Conservation (phyloP, 495 filamentous ascomycete genomes). For the Aspergillus ellipticus region DNA sequence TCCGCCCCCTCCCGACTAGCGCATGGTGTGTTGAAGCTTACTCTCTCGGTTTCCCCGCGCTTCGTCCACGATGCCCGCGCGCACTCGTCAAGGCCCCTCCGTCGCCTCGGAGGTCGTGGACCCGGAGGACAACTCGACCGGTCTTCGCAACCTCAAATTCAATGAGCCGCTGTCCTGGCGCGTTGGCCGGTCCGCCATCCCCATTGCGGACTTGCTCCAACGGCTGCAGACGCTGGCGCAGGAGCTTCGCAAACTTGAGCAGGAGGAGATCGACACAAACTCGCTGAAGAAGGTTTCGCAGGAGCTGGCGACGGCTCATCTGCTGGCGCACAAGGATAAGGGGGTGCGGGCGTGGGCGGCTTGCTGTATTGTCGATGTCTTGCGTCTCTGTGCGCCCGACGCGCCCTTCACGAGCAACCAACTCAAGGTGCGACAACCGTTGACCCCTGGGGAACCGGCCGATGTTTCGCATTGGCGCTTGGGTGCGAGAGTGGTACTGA, state of each 20-base stretch:
- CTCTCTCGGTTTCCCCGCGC: conserved; percentile 23
- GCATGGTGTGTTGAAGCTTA: conserved; percentile 21
- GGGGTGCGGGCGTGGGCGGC: conserved; percentile 87
- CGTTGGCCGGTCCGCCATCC: conserved; percentile 78
- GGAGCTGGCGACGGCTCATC: conserved; percentile 76
- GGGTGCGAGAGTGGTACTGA: background rate
- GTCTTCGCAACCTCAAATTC: conserved; percentile 54
- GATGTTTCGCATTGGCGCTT: background rate
- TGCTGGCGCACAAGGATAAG: conserved; percentile 85
- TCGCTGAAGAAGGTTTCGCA: conserved; percentile 81
- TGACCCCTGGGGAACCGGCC: background rate
- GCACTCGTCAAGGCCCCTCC: conserved; percentile 44
- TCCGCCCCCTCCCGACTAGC: background rate
- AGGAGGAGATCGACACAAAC: conserved; percentile 78
- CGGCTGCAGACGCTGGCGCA: conserved; percentile 75
- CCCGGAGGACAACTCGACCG: conserved; percentile 27
- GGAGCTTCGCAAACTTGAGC: conserved; percentile 82
- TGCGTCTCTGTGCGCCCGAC: conserved; percentile 90
- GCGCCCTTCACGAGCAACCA: conserved; percentile 89
- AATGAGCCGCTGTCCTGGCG: conserved; percentile 88
- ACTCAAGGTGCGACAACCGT: conserved; percentile 65
- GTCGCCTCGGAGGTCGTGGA: conserved; percentile 34
- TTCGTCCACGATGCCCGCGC: conserved; percentile 44
- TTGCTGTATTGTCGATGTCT: conserved; percentile 88
- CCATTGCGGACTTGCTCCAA: conserved; percentile 74